Evolutionary conservation across 805 yeast genomes (phyloP), one percentile per base, ranked within the genome.

Genomic region (Cyberlindnera xylosilytica): DNA sequence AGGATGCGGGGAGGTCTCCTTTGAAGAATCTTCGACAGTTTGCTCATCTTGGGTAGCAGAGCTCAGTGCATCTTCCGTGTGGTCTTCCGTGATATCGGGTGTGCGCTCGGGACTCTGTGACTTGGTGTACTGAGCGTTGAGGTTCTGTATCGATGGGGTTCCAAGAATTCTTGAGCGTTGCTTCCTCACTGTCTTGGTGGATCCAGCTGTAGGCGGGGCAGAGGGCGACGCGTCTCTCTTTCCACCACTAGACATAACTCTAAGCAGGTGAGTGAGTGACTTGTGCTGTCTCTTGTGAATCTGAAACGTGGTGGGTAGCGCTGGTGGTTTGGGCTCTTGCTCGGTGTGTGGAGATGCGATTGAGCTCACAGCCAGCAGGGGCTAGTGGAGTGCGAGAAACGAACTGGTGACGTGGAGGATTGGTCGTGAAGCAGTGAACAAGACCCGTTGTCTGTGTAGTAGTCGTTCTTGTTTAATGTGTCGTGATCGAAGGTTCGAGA

Each of bases 151-250:
- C 7, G 47, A 33, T 26, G 49, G 44, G 3, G 38, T 39, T 10
- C 47, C 47, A 15, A 44, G 36, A 9, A 44, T 40, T n/a, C 47
- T 26, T 7, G 47, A 44, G 16, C 41, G 41, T 32, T 44, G 44
- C 39, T 44, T 44, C 26, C 41, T 36, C 20, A 44, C 36, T 5
- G 39, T 34, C 12, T 6, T 8, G n/a, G 12, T 8, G 6, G 29
- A 26, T 6, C 29, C 29, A 5, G 29, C 11, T 8, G 29, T 26
- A 5, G 29, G 6, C 6, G 15, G 6, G 5, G 29, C 12, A n/a
- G 29, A 13, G n/a, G 29, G 29, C 11, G 29, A 12, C n/a, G 11
- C 12, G 11, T n/a, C 29, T 12, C n/a, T 13, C 29, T 26, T 26
- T 12, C 15, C 8, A 12, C n/a, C 29, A 26, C 12, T n/a, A 26